Evolutionary conservation across 2,329 filamentous ascomycete species (phyloP), one percentile per base, ranked within the genome.

Genomic region (Trichoderma sp.): DNA sequence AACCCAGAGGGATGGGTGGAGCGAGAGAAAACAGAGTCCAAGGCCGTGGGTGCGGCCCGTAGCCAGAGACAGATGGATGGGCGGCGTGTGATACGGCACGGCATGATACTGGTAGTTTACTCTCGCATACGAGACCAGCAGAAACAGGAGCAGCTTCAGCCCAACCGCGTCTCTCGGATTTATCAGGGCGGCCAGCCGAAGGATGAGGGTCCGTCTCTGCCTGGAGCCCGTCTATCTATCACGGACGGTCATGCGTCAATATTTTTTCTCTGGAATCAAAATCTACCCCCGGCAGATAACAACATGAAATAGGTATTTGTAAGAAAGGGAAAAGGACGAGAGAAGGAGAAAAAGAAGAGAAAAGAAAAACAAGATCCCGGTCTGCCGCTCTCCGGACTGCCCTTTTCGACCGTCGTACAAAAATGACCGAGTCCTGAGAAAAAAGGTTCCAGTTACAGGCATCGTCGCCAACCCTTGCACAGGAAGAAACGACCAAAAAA

Each of bases 11-110:
- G 21, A 56, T 56, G 50, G 50, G 50, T 59, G 73, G 38, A 59
- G 50, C 33, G 38, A 53, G 53, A 29, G 41, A 18, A 50, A 62
- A 62, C 27, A 62, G 31, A 62, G 50, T 56, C 50, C 21, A 33
- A 66, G 14, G 29, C 38, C 62, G 33, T 65, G 50, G 33, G 62
- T 41, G 62, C 62, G 50, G 50, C 50, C 50, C 50, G 50, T 24
- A 56, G 50, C 50, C 50, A 56, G 41, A n/a, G 16, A 18, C 41
- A 45, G 56, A 60, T 16, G 35, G 31, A 63, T 12, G 29, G 53
- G 65, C 45, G 21, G 68, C 68, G 68, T 71, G 68, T 71, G 56
- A 62, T 71, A 56, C 50, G 67, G 50, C 68, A 62, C 68, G 68
- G 68, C 68, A 71, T 45, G 68, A 71, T 38, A 68, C 33, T 68